Percentiles rank a stretch among this genome's conserved stretches.
Evolutionary conservation across 768 basidiomycete species (phyloP).

Genomic region (Saitozyma podzolica): DNA sequence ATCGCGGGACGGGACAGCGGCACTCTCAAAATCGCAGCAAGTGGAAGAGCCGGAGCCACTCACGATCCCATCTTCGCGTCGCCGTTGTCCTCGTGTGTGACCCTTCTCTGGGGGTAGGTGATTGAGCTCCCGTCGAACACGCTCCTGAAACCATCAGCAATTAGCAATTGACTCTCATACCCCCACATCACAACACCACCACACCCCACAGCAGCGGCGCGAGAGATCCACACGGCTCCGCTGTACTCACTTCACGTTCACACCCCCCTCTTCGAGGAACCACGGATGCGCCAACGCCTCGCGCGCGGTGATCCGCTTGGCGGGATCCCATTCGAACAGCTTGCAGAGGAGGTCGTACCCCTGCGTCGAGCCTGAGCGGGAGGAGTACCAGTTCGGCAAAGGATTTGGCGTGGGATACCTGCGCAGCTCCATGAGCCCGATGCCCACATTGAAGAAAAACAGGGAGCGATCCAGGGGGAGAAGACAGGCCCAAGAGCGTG

Average conservation of each 20-base stretch:
- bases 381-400: slow-evolving; percentile 67
- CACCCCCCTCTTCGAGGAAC: slow-evolving; percentile 87
- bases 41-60: slow-evolving; percentile 13
- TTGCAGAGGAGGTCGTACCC: slow-evolving; percentile 82
- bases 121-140: slow-evolving; percentile 69
- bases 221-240: no score
- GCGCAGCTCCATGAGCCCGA: not conserved
- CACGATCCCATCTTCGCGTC: slow-evolving; percentile 53
- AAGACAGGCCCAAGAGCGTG: no score
- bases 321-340: slow-evolving; percentile 89
- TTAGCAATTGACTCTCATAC: not conserved
- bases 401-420: slow-evolving; percentile 63
- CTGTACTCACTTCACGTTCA: slow-evolving; percentile 83
- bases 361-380: slow-evolving; percentile 47
- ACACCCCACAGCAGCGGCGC: no score
- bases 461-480: not conserved
- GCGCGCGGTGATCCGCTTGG: slow-evolving; percentile 75
- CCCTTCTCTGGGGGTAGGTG: slow-evolving; percentile 79
- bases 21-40: not conserved
- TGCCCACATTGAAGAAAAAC: not conserved
- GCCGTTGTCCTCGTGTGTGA: slow-evolving; percentile 78
- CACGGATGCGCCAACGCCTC: slow-evolving; percentile 81
- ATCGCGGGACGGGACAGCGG: not conserved
- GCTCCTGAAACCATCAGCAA: slow-evolving; percentile 53
- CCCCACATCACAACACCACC: no score